phyloP scores from a whole-genome alignment of 352 stramenopile species.

The Phytopythium cucurbitacearum region DNA sequence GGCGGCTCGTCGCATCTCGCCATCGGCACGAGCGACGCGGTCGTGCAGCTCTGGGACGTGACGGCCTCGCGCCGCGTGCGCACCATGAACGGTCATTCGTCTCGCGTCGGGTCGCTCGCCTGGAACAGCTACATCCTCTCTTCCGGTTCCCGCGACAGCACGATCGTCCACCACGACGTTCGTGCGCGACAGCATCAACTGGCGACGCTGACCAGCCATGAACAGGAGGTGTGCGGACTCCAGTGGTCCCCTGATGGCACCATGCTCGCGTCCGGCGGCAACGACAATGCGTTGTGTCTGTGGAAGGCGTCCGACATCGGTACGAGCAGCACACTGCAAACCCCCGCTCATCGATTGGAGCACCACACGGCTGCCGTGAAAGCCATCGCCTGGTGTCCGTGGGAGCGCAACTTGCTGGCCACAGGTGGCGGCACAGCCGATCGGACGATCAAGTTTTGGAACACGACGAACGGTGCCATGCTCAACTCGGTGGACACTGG shows the following conservation, averaged over 20 bases:
- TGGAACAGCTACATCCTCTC: slow-evolving; percentile 96
- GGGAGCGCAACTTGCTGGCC: slow-evolving; percentile 96
- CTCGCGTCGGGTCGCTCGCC: slow-evolving; percentile 91
- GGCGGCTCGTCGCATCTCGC: slow-evolving; percentile 84
- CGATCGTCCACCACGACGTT: slow-evolving; percentile 88
- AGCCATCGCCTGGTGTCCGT: slow-evolving; percentile 98
- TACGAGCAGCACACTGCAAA: slow-evolving; percentile 42
- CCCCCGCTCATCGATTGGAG: slow-evolving; percentile 82
- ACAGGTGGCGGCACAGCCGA: slow-evolving; percentile 97
- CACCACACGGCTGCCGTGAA: slow-evolving; percentile 98
- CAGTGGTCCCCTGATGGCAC: slow-evolving; percentile 96
- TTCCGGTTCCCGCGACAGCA: slow-evolving; percentile 92
- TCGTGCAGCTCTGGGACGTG: slow-evolving; percentile 98
- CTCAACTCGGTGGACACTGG: slow-evolving; percentile 97
- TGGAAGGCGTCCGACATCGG: slow-evolving; percentile 93
- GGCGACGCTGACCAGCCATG: slow-evolving; percentile 90
- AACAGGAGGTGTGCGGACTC: slow-evolving; percentile 97
- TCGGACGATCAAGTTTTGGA: slow-evolving; percentile 99
- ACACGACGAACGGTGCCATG: slow-evolving; percentile 92
- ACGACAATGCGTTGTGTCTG: slow-evolving; percentile 97
- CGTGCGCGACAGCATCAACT: slow-evolving; percentile 80
- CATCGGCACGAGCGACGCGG: slow-evolving; percentile 92
- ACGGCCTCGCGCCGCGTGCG: slow-evolving; percentile 90
- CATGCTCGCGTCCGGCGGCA: slow-evolving; percentile 94
- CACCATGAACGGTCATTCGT: slow-evolving; percentile 90